These are phyloP conservation scores for Streptanthus diversifolius DNA, from an alignment of 345 rosid genomes.

Conservation along the genomic window DNA sequence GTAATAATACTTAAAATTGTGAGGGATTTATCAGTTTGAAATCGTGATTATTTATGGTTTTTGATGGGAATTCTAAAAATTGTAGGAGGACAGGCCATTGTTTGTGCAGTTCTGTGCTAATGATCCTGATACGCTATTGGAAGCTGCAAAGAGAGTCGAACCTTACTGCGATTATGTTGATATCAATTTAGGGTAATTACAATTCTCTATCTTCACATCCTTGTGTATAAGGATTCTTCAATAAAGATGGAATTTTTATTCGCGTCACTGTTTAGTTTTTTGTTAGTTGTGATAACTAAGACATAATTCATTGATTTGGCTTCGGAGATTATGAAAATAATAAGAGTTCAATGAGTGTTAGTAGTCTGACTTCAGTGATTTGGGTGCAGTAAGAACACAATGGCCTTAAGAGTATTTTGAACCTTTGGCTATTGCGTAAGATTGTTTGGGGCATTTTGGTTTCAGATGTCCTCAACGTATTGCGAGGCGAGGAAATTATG, in stretches of 20 bases:
- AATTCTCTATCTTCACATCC: background rate
- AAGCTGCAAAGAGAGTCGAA: slow-evolving; percentile 80
- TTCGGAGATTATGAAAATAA: background rate
- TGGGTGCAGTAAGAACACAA: background rate
- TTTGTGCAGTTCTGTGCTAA: slow-evolving; percentile 97
- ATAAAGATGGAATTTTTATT: background rate
- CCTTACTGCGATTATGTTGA: slow-evolving; percentile 87
- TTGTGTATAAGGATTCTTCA: background rate
- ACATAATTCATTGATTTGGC: background rate
- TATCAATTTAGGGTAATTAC: slow-evolving; percentile 78
- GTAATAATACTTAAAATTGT: slow-evolving; percentile 28
- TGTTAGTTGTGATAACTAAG: background rate
- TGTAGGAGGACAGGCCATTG: slow-evolving; percentile 93
- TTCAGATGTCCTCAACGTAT: slow-evolving; percentile 94
- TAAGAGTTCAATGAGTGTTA: background rate
- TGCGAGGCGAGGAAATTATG: slow-evolving; percentile 82
- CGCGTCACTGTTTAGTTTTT: background rate
- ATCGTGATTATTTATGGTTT: background rate
- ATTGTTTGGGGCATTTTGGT: background rate
- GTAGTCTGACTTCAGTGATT: background rate
- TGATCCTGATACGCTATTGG: slow-evolving; percentile 70
- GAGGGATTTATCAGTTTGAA: background rate
- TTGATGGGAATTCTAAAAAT: background rate
- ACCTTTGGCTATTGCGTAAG: background rate
- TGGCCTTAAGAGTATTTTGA: background rate